phyloP scores from a whole-genome alignment of 176 grass and related monocot genomes.

The Aegilops longissima region DNA sequence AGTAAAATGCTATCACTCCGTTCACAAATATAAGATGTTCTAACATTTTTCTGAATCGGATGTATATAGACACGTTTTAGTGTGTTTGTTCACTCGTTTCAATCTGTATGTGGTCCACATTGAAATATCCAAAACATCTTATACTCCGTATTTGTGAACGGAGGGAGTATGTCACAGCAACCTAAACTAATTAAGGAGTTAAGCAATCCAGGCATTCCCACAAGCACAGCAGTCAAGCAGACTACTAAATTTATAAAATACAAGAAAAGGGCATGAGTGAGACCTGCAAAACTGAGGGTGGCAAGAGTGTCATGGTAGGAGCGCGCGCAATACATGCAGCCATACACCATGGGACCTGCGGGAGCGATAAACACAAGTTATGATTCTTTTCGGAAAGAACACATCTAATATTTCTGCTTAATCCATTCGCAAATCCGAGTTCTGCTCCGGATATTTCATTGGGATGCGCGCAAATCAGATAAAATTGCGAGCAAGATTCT shows the following conservation, averaged over 20 bases:
- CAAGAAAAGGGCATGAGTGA: neutral
- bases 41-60: too few relatives aligned
- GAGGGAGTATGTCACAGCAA: neutral
- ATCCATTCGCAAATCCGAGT: neutral
- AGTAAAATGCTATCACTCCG: neutral
- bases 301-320: constrained; percentile 78
- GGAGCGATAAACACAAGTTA: neutral
- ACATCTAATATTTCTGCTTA: neutral
- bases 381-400: neutral
- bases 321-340: constrained; percentile 76
- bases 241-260: neutral
- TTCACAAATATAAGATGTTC: too few relatives aligned
- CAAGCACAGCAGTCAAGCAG: neutral
- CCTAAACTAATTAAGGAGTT: neutral
- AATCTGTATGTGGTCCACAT: too few relatives aligned
- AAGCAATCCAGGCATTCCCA: neutral
- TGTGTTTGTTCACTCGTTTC: too few relatives aligned
- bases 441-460: neutral
- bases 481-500: neutral
- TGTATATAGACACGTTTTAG: too few relatives aligned
- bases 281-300: constrained; percentile 85
- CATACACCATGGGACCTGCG: constrained; percentile 95
- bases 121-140: too few relatives aligned
- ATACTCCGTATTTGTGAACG: too few relatives aligned
- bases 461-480: neutral